Conservation (phyloP, 192 early-diverging fungal genomes). For the Pilobolus umbonatus region DNA sequence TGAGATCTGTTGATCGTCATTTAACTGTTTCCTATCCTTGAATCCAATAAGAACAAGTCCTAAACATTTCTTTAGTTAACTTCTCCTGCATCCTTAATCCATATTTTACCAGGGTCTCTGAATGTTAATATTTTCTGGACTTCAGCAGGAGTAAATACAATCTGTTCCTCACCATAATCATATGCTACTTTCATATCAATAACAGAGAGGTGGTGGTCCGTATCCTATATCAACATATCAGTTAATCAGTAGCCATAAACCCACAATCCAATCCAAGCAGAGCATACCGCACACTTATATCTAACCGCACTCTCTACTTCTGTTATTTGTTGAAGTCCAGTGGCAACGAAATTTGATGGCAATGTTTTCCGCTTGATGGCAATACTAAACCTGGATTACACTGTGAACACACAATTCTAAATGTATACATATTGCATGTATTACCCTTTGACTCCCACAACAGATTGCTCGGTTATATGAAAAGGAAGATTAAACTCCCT, state of each 20-base stretch:
- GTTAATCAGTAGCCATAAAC: neutral
- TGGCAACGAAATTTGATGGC: slow-evolving; percentile 37
- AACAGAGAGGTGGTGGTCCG: slow-evolving; percentile 40
- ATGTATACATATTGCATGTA: no score
- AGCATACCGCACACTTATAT: slow-evolving; percentile 59
- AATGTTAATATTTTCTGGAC: slow-evolving; percentile 53
- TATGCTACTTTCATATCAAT: slow-evolving; percentile 66
- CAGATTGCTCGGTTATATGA: no score
- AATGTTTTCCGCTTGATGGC: slow-evolving; percentile 49
- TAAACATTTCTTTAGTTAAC: slow-evolving; percentile 10
- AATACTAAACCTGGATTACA: no score
- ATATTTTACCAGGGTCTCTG: slow-evolving; percentile 53
- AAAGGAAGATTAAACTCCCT: no score
- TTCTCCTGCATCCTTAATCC: neutral
- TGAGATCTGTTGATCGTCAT: slow-evolving; percentile 55
- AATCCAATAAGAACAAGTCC: slow-evolving; percentile 72
- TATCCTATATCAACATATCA: slow-evolving; percentile 37
- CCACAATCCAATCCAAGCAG: slow-evolving; percentile 32
- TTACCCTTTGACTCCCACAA: no score
- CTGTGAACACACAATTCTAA: no score
- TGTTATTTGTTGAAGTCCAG: slow-evolving; percentile 45
- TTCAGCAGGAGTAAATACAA: slow-evolving; percentile 72
- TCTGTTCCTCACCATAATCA: slow-evolving; percentile 62
- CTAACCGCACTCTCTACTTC: slow-evolving; percentile 52
- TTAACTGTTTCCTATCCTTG: slow-evolving; percentile 44